Percentiles rank a stretch among this genome's conserved stretches.
Evolutionary conservation across 2,329 filamentous ascomycete species (phyloP).

Genomic region (Hymenoscyphus scutula): DNA sequence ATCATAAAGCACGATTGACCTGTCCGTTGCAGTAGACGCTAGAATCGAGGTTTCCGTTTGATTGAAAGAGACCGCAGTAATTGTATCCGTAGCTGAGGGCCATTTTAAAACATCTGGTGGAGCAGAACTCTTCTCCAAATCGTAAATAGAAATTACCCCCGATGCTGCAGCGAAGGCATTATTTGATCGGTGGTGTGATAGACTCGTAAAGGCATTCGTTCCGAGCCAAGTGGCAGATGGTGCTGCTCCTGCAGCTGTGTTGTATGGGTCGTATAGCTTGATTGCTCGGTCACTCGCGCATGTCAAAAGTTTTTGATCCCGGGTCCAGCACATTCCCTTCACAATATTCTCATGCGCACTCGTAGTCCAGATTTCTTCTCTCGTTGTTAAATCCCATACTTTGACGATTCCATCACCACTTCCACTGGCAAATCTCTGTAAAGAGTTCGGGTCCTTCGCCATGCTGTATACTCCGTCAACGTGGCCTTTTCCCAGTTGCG

Average conservation of each 20-base stretch:
- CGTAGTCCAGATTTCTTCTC: conserved; percentile 72
- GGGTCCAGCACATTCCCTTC: conserved; percentile 87
- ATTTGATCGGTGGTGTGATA: conserved; percentile 77
- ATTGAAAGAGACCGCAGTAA: conserved; percentile 86
- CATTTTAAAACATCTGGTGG: conserved; percentile 81
- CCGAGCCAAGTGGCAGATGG: conserved; percentile 85
- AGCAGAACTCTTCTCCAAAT: conserved; percentile 75
- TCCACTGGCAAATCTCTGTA: conserved; percentile 76
- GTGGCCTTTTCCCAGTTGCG: conserved; percentile 83
- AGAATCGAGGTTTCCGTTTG: conserved; percentile 90
- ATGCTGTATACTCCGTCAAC: conserved; percentile 86
- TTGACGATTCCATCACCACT: conserved; percentile 93
- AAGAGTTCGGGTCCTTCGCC: conserved; percentile 73
- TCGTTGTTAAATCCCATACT: conserved; percentile 77
- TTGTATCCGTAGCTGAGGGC: conserved; percentile 87
- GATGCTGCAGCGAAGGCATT: conserved; percentile 79
- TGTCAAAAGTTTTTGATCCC: conserved; percentile 78
- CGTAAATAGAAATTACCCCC: conserved; percentile 81
- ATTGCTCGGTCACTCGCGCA: conserved; percentile 84
- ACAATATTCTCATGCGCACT: conserved; percentile 92
- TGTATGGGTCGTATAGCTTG: conserved; percentile 90
- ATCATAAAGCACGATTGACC: conserved; percentile 87
- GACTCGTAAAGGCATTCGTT: conserved; percentile 73
- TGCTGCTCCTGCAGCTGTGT: conserved; percentile 63
- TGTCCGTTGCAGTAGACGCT: conserved; percentile 80